These are phyloP conservation scores for Backusella luteola DNA, from an alignment of 192 early-diverging fungal genomes.

Conservation along the genomic window DNA sequence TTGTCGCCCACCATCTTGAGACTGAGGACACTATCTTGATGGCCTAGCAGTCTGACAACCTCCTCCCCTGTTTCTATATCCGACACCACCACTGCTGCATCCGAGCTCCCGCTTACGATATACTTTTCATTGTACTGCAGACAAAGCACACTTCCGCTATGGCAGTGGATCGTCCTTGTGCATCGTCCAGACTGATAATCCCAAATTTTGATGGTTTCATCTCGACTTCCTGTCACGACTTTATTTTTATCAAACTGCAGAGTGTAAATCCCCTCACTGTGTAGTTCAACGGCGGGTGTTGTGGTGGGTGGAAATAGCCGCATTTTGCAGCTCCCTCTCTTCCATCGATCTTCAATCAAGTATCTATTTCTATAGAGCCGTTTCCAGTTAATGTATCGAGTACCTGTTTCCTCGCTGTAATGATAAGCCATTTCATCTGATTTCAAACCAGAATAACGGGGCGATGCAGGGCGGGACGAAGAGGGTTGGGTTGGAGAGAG, in stretches of 20 bases:
- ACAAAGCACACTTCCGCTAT: slow-evolving; percentile 81
- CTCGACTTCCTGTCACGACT: slow-evolving; percentile 71
- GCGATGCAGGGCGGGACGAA: not conserved
- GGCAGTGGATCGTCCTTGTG: slow-evolving; percentile 63
- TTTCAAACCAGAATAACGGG: not conserved
- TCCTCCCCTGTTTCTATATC: slow-evolving; percentile 58
- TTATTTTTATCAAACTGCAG: slow-evolving; percentile 72
- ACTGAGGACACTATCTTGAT: slow-evolving; percentile 70
- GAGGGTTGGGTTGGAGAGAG: not conserved
- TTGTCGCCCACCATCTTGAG: slow-evolving; percentile 68
- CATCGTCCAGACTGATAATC: slow-evolving; percentile 59
- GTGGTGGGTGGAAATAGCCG: slow-evolving; percentile 49
- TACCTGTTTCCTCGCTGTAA: slow-evolving; percentile 38
- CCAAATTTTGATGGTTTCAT: slow-evolving; percentile 75
- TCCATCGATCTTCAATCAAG: slow-evolving; percentile 74
- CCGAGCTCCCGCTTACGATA: slow-evolving; percentile 72
- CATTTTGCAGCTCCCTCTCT: slow-evolving; percentile 52
- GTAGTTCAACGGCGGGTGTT: slow-evolving; percentile 41
- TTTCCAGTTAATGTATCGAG: slow-evolving; percentile 69
- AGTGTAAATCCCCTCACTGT: slow-evolving; percentile 85
- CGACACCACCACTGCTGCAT: slow-evolving; percentile 69
- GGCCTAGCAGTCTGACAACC: slow-evolving; percentile 45
- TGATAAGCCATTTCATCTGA: slow-evolving; percentile 26
- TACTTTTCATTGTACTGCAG: slow-evolving; percentile 72
- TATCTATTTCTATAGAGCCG: slow-evolving; percentile 65